A percentile compares a stretch with the other conserved stretches of the same genome.
phyloP scores from a whole-genome alignment of 495 filamentous ascomycete genomes.

The Apiosordaria backusii region DNA sequence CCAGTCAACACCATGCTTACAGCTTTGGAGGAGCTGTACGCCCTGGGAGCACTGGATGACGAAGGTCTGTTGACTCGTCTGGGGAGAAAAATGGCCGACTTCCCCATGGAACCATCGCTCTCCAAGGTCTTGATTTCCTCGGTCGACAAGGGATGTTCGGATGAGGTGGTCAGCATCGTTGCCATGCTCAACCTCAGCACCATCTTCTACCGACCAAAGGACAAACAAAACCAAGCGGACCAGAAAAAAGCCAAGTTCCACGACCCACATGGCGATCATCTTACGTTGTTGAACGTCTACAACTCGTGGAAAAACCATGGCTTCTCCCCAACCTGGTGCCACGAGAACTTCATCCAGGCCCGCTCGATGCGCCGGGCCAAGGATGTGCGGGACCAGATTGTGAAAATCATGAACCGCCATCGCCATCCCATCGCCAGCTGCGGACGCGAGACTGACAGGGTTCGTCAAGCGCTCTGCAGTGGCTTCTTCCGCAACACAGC shows the following conservation, averaged over 20 bases:
- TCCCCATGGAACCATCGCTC: constrained; percentile 83
- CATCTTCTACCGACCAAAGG: constrained; percentile 92
- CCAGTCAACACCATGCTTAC: constrained; percentile 97
- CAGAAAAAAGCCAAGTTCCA: constrained; percentile 98
- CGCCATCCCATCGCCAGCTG: constrained; percentile 76
- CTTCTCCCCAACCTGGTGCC: constrained; percentile 86
- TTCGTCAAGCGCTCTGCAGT: constrained; percentile 86
- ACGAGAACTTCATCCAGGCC: constrained; percentile 96
- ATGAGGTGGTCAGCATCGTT: constrained; percentile 91
- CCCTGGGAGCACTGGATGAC: constrained; percentile 86
- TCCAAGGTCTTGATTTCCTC: constrained; percentile 88
- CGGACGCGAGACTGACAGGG: constrained; percentile 78
- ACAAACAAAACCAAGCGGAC: constrained; percentile 93
- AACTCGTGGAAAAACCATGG: constrained; percentile 85
- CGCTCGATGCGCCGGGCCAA: constrained; percentile 81
- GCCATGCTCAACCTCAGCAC: constrained; percentile 85
- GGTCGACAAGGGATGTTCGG: constrained; percentile 81
- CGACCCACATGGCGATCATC: constrained; percentile 89
- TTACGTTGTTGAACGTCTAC: constrained; percentile 95
- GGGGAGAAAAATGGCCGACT: constrained; percentile 96
- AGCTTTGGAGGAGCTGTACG: constrained; percentile 92
- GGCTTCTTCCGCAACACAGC: constrained; percentile 96
- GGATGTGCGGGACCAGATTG: constrained; percentile 87
- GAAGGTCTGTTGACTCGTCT: constrained; percentile 92
- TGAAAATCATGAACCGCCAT: constrained; percentile 89